These are phyloP conservation scores for Jamesozyma hellenica DNA, from an alignment of 805 yeast genomes.

Conservation along the genomic window DNA sequence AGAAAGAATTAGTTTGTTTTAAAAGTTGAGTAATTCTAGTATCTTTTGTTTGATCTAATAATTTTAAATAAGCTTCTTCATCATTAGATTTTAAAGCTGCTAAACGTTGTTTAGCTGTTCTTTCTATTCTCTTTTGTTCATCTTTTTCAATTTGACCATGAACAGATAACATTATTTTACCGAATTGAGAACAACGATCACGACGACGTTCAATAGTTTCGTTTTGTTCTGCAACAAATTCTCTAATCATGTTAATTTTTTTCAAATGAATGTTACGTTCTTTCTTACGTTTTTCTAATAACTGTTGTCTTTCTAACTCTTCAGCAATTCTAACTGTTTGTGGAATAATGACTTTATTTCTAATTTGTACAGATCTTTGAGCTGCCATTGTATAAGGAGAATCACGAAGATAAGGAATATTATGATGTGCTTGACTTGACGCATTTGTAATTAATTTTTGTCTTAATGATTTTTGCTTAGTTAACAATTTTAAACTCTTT, in stretches of 20 bases:
- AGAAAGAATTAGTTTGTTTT: conserved; percentile 68
- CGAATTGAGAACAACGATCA: conserved; percentile 26
- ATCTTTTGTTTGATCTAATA: conserved; percentile 78
- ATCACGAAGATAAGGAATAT: conserved; percentile 39
- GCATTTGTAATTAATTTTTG: conserved; percentile 46
- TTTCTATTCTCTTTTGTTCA: conserved; percentile 63
- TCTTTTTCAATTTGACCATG: conserved; percentile 49
- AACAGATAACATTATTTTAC: conserved; percentile 18
- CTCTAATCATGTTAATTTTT: conserved; percentile 35
- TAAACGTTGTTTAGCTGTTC: conserved; percentile 78
- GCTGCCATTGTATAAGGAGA: conserved; percentile 54
- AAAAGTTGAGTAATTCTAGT: conserved; percentile 77
- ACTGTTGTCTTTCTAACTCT: conserved; percentile 64
- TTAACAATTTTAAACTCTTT: conserved; percentile 52
- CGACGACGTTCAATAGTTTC: conserved; percentile 15
- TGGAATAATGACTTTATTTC: conserved; percentile 59
- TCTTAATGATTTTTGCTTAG: conserved; percentile 62
- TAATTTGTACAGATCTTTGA: conserved; percentile 55
- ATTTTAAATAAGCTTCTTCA: conserved; percentile 77
- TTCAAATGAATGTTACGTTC: conserved; percentile 43
- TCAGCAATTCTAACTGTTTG: conserved; percentile 69
- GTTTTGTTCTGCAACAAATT: conserved; percentile 24
- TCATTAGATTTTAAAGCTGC: conserved; percentile 81
- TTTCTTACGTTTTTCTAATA: conserved; percentile 44
- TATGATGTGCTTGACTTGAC: conserved; percentile 48